These are phyloP conservation scores for Apiotrichum sp. DNA, from an alignment of 1,284 basidiomycete species.

Conservation along the genomic window DNA sequence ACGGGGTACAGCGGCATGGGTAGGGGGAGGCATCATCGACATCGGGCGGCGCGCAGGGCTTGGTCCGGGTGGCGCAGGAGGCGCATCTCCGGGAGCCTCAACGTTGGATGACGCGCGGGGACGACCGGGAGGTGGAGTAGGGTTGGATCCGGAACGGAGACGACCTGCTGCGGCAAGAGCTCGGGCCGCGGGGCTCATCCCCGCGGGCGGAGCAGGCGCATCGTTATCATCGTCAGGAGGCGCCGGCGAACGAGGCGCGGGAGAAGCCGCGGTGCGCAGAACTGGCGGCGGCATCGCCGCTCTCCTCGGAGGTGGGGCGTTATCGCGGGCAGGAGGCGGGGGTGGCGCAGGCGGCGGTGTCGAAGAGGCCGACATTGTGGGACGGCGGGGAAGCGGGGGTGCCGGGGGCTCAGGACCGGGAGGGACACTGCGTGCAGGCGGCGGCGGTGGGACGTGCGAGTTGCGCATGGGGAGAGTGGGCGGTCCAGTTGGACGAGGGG, in stretches of 20 bases:
- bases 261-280: neutral
- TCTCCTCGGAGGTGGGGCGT: conserved; percentile 1
- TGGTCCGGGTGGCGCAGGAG: conserved; percentile 24
- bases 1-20: conserved; percentile 19
- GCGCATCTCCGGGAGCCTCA: neutral
- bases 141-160: conserved; percentile 9
- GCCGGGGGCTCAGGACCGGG: conserved; percentile 14
- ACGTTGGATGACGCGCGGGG: neutral
- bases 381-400: conserved; percentile 23
- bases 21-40: conserved; percentile 15
- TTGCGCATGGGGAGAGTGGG: conserved; percentile 32
- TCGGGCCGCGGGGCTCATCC: conserved; percentile 32
- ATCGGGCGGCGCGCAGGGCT: conserved; percentile 22
- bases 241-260: neutral
- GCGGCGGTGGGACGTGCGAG: conserved; percentile 11
- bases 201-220: conserved; percentile 30
- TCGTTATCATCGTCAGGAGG: conserved; percentile 23
- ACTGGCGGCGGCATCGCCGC: neutral
- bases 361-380: conserved; percentile 49
- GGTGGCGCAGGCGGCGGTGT: conserved; percentile 39
- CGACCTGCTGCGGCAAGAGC: conserved; percentile 16
- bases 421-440: conserved; percentile 30
- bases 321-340: conserved; percentile 26
- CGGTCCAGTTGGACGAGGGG: conserved; percentile 39
- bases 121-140: conserved; percentile 2